A percentile compares a stretch with the other conserved stretches of the same genome.
Conservation (phyloP, 257 asterid species). For the Solanum raphanifolium region DNA sequence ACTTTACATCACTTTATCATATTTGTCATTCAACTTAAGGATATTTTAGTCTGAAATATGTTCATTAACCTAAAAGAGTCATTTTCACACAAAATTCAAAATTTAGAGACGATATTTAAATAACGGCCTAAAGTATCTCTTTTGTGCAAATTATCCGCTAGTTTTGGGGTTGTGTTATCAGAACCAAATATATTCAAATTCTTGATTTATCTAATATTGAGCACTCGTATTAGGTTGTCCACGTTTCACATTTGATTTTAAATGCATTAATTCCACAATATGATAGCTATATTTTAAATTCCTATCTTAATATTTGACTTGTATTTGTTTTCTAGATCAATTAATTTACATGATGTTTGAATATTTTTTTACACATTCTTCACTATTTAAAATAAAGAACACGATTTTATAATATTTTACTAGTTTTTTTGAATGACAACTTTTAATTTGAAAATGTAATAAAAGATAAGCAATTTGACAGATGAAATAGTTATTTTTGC, state of each 20-base stretch:
- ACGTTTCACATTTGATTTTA: too few species aligned
- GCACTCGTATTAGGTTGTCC: not conserved
- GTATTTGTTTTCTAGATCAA: not conserved
- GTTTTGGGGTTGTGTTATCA: not conserved
- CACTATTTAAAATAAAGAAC: not conserved
- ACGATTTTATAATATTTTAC: not conserved
- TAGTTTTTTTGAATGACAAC: not conserved
- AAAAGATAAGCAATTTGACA: not conserved
- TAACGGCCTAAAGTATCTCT: not conserved
- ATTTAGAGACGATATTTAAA: not conserved
- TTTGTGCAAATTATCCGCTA: not conserved
- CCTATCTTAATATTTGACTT: not conserved
- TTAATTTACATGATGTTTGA: not conserved
- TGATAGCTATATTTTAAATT: not conserved
- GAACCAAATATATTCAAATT: not conserved
- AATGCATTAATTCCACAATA: not conserved
- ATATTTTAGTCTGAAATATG: not conserved
- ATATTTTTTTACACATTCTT: not conserved
- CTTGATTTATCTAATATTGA: not conserved
- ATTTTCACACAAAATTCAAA: not conserved
- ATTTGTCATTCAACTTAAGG: not conserved
- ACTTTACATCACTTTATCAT: accelerated
- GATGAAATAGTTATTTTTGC: not conserved
- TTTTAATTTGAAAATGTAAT: not conserved
- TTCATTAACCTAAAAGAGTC: not conserved